Percentiles rank a stretch among this genome's conserved stretches.
Conservation (phyloP, 2,329 filamentous ascomycete species). For the Scopulariopsis brevicaulis region DNA sequence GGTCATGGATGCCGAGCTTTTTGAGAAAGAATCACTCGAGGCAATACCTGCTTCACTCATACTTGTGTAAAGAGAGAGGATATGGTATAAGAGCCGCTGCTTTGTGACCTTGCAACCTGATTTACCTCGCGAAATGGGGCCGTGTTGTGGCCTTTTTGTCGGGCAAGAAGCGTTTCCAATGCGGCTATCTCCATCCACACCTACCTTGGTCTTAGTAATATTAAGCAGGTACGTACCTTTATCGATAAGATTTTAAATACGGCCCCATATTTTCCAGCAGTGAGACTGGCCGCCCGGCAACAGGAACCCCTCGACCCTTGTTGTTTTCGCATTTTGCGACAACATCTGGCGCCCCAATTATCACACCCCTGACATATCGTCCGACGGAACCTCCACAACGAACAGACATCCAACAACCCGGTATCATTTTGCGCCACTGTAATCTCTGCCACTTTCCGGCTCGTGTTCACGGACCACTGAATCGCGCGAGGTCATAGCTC, state of each 20-base stretch:
- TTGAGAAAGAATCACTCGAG: too few species aligned
- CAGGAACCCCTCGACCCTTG: constrained; percentile 2
- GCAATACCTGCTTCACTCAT: too few species aligned
- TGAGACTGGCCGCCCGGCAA: neutral
- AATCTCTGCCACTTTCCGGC: neutral
- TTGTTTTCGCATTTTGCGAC: constrained; percentile 1
- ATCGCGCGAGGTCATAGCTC: neutral
- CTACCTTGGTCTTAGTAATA: too few species aligned
- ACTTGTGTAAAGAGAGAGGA: too few species aligned
- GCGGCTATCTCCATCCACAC: too few species aligned
- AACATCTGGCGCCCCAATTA: neutral
- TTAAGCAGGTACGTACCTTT: neutral
- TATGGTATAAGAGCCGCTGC: too few species aligned
- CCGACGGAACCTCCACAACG: constrained; percentile 5
- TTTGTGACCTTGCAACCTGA: too few species aligned
- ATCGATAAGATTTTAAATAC: neutral
- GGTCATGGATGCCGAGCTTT: too few species aligned
- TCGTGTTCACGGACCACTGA: neutral
- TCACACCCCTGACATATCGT: constrained; percentile 4
- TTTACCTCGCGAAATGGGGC: too few species aligned
- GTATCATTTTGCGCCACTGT: neutral
- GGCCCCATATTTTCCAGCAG: neutral
- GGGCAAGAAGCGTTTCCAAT: too few species aligned
- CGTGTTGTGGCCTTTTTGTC: too few species aligned
- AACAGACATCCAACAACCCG: constrained; percentile 4